Conservation (phyloP, 2,329 filamentous ascomycete genomes). For the Capronia coronata region DNA sequence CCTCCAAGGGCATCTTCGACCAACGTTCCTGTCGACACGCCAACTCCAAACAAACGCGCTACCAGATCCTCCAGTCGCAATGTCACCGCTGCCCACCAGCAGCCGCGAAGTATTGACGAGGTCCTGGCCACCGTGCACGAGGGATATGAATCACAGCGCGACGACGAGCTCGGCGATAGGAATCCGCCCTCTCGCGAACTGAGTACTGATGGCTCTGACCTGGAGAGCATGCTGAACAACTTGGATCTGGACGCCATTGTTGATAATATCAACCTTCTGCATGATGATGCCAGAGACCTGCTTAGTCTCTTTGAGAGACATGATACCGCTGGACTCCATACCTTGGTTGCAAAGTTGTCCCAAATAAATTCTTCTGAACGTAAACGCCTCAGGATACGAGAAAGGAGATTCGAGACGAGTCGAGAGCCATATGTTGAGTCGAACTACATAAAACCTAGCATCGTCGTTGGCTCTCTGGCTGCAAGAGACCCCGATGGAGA, state of each 20-base stretch:
- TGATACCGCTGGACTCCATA: constrained; percentile 1
- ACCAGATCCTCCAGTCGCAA: constrained; percentile 13
- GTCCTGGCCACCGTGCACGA: constrained; percentile 11
- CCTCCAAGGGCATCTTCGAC: constrained; percentile 8
- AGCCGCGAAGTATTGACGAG: constrained; percentile 7
- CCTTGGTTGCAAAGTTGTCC: constrained; percentile 1
- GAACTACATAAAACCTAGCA: constrained; percentile 35
- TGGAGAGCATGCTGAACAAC: constrained; percentile 8
- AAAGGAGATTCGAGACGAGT: constrained; percentile 28
- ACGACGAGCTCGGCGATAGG: constrained; percentile 1
- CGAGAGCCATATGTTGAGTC: constrained; percentile 30
- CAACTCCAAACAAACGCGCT: constrained; percentile 4
- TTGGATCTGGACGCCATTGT: constrained; percentile 22
- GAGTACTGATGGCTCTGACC: background rate
- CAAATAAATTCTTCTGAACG: constrained; percentile 4
- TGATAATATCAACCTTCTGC: background rate
- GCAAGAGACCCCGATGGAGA: constrained; percentile 22
- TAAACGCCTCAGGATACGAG: constrained; percentile 29
- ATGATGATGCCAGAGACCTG: constrained; percentile 2
- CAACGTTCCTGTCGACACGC: constrained; percentile 6
- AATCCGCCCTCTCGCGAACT: background rate
- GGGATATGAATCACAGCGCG: background rate
- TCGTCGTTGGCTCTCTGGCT: constrained; percentile 32
- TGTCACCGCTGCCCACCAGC: constrained; percentile 10
- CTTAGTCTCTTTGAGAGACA: constrained; percentile 12